Evolutionary conservation across 1,139 yeast species (phyloP), one percentile per base, ranked within the genome.

Genomic region (Entelexis sorbosivorans): DNA sequence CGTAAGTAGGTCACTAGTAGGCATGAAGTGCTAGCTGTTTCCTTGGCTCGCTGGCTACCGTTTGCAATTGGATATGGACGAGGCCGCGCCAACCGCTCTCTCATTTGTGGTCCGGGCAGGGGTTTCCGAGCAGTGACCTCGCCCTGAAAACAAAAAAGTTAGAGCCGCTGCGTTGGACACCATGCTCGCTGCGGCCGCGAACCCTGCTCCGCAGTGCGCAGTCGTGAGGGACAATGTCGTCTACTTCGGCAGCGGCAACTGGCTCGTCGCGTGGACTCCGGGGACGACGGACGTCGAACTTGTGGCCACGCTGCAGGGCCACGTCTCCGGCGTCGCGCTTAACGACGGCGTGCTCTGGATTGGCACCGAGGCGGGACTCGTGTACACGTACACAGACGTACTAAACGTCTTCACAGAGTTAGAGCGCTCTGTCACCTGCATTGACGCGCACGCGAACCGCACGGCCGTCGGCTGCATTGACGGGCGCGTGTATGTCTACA

Each of bases 401-500:
- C 20, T 26, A 20, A 10, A 11, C 9, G 17, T 24, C 13, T 13
- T 51, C n/a, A 59, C 61, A 22, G 67, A 66, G 20, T 77, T 75
- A 50, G 53, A 62, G 1, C 72, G 70, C 45, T 74, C 87, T 1
- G 69, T 82, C 22, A 76, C 81, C 7, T 68, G 80, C 44, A 61
- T 77, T 38, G 66, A 74, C 0, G 73, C 68, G 1, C 56, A 48
- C 39, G 64, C 64, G 3, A 57, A 62, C 1, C 44, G 74, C 3
- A 67, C 84, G 52, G 75, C 72, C 1, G 74, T 82, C 13, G 95
- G 93, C 14, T 76, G 80, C 52, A 79, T 91, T 3, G 77, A 75
- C 57, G 94, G 95, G 0, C 58, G 63, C 1, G 64, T 48, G 5
- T 46, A 48, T 19, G 35, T 50, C 3, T 49, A 28, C 47, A 17